phyloP scores from a whole-genome alignment of 768 basidiomycete genomes.

The Thelephora ganbajun region DNA sequence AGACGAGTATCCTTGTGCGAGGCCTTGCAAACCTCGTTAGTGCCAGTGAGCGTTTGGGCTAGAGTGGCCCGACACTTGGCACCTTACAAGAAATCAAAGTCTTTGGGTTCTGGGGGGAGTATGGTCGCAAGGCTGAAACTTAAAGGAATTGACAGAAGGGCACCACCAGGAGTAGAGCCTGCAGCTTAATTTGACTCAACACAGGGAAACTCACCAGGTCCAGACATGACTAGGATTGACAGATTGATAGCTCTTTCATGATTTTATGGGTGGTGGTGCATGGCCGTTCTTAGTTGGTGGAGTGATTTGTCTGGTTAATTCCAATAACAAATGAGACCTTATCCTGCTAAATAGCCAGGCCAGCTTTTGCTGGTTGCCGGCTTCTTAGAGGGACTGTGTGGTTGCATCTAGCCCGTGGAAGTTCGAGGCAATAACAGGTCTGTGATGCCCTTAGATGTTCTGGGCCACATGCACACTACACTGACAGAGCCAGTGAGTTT shows the following conservation, averaged over 20 bases:
- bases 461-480: constrained; percentile 81
- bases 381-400: constrained; percentile 82
- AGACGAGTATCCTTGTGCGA: too few relatives aligned
- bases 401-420: constrained; percentile 63
- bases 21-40: too few relatives aligned
- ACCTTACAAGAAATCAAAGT: constrained; percentile 80
- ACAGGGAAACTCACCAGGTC: constrained; percentile 73
- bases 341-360: constrained; percentile 85
- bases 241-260: constrained; percentile 78
- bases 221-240: constrained; percentile 66
- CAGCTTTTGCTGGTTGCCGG: constrained; percentile 52
- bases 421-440: constrained; percentile 88
- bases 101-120: constrained; percentile 78
- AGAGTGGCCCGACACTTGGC: too few relatives aligned
- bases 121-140: constrained; percentile 67
- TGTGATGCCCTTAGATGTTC: constrained; percentile 87
- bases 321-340: constrained; percentile 91
- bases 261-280: constrained; percentile 82
- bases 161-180: constrained; percentile 71
- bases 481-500: constrained; percentile 81
- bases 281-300: constrained; percentile 83
- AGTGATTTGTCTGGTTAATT: constrained; percentile 97
- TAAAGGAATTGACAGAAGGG: constrained; percentile 78
- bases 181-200: constrained; percentile 80
- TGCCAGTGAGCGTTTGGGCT: too few relatives aligned